Conservation (phyloP, 495 filamentous ascomycete genomes). For the Haplographium delicatum region DNA sequence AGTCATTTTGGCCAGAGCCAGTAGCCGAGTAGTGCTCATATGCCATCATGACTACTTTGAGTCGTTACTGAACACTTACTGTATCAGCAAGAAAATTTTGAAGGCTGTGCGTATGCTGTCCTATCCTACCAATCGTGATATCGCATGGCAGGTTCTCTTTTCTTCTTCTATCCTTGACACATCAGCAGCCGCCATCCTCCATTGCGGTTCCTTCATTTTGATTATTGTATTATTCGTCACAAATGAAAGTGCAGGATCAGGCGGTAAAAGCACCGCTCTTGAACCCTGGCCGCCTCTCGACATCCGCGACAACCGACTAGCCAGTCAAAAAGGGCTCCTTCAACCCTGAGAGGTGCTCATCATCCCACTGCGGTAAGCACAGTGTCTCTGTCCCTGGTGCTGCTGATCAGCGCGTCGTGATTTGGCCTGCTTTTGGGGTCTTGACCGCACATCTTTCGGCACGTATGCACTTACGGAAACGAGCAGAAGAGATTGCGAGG, state of each 20-base stretch:
- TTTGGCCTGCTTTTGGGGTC: background rate
- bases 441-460: slow-evolving; percentile 10
- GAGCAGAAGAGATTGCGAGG: background rate
- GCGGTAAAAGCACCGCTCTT: background rate
- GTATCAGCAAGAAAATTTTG: no score
- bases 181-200: no score
- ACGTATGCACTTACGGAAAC: background rate
- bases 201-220: no score
- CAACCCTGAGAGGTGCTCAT: background rate
- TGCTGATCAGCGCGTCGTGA: slow-evolving; percentile 6
- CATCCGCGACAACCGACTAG: slow-evolving; percentile 16
- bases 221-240: background rate
- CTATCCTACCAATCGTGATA: no score
- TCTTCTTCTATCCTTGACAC: no score
- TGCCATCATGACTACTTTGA: no score
- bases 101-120: no score
- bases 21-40: no score
- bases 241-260: background rate
- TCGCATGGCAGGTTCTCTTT: no score
- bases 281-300: background rate
- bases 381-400: background rate
- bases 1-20: no score
- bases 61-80: no score
- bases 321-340: background rate
- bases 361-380: background rate